Conservation (phyloP, 805 yeast species). For the Starmera caribaea region DNA sequence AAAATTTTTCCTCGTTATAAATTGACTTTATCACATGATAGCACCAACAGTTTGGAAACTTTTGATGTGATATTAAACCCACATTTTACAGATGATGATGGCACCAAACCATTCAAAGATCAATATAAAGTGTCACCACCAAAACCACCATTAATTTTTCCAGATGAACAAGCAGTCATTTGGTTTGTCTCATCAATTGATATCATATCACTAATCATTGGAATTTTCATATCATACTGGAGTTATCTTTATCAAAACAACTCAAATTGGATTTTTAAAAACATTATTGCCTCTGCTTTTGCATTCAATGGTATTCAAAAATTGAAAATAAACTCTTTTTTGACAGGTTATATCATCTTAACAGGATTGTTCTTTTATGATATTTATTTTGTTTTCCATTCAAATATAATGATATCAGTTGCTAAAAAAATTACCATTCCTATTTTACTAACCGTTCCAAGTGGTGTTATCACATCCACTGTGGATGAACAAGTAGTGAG, state of each 20-base stretch:
- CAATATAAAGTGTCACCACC: neutral
- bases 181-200: constrained; percentile 20
- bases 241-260: constrained; percentile 17
- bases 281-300: constrained; percentile 31
- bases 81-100: constrained; percentile 11
- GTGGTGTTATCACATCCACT: constrained; percentile 7
- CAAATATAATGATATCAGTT: constrained; percentile 53
- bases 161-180: neutral
- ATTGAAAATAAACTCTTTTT: constrained; percentile 33
- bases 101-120: constrained; percentile 6
- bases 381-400: constrained; percentile 55
- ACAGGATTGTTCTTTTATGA: constrained; percentile 49
- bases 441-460: constrained; percentile 17
- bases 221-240: constrained; percentile 8
- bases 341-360: constrained; percentile 35
- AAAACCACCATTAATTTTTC: constrained; percentile 11
- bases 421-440: constrained; percentile 50
- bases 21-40: constrained; percentile 30
- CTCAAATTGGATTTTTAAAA: constrained; percentile 37
- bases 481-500: constrained; percentile 3
- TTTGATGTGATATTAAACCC: constrained; percentile 28
- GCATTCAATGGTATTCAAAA: constrained; percentile 33
- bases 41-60: constrained; percentile 23
- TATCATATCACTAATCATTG: constrained; percentile 14
- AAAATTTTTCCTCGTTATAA: constrained; percentile 27